Evolutionary conservation across 169 alveolate genomes (phyloP).

Genomic region (Hepatocystis sp.): DNA sequence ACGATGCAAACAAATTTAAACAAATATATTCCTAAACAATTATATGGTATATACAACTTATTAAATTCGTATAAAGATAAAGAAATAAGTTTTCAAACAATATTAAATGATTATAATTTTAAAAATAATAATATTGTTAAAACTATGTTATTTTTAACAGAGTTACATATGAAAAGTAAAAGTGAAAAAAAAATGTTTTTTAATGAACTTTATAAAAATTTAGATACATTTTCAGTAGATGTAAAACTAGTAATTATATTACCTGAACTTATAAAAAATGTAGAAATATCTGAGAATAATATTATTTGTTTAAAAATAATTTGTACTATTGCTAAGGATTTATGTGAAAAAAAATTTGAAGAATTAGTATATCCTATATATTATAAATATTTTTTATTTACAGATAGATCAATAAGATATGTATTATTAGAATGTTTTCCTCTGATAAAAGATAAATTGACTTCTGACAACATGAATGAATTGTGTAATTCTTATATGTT

Average conservation of each 20-base stretch:
- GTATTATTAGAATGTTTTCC: conserved; percentile 38
- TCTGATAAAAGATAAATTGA: conserved; percentile 18
- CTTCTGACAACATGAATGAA: conserved; percentile 48
- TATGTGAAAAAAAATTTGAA: conserved; percentile 22
- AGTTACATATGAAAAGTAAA: conserved; percentile 79
- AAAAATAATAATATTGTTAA: conserved; percentile 43
- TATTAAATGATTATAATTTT: conserved; percentile 76
- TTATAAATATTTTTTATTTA: conserved; percentile 35
- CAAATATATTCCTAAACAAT: conserved; percentile 21
- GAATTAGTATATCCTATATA: conserved; percentile 18
- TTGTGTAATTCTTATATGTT: conserved; percentile 30
- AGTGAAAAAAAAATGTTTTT: conserved; percentile 74
- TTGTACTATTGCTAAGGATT: conserved; percentile 37
- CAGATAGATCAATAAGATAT: conserved; percentile 50
- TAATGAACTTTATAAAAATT: conserved; percentile 53
- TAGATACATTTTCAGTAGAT: conserved; percentile 74
- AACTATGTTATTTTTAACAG: conserved; percentile 78
- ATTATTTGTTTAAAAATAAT: conserved; percentile 43
- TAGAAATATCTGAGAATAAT: conserved; percentile 46
- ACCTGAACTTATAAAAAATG: conserved; percentile 58
- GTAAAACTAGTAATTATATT: conserved; percentile 72
- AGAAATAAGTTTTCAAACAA: conserved; percentile 36
- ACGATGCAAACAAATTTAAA: too few species aligned
- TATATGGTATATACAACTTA: conserved; percentile 8
- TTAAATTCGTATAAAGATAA: conserved; percentile 36